Percentiles rank a stretch among this genome's conserved stretches.
Evolutionary conservation across 257 asterid species (phyloP).

Genomic region (Nicotiana tomentosiformis): DNA sequence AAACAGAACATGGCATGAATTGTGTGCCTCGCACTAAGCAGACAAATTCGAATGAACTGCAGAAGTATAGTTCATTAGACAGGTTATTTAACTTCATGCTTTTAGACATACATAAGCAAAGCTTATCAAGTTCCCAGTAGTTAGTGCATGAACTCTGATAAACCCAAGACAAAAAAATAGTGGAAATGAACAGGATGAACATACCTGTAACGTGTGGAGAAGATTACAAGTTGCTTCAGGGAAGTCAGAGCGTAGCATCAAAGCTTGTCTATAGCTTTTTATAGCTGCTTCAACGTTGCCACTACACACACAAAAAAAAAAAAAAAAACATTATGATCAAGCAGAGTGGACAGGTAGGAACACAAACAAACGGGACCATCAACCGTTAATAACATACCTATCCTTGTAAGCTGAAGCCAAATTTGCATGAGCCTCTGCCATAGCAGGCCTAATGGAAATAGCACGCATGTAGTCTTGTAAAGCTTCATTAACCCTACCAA

Average conservation of each 20-base stretch:
- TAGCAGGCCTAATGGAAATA: constrained; percentile 72
- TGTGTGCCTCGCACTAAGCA: neutral
- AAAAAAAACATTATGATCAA: constrained; percentile 9
- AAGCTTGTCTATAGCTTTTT: constrained; percentile 88
- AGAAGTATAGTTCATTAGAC: neutral
- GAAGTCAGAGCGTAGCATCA: constrained; percentile 83
- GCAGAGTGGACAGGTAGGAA: neutral
- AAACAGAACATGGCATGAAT: neutral
- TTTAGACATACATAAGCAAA: neutral
- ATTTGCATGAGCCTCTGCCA: constrained; percentile 99
- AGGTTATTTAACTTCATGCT: neutral
- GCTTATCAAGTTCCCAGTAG: constrained; percentile 76
- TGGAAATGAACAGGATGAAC: neutral
- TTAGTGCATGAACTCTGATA: constrained; percentile 25
- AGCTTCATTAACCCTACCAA: constrained; percentile 94
- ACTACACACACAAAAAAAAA: constrained; percentile 27
- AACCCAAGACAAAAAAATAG: neutral
- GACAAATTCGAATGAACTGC: neutral
- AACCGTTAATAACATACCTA: constrained; percentile 38
- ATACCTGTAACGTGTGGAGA: constrained; percentile 94
- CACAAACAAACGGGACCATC: neutral
- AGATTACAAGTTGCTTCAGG: constrained; percentile 99
- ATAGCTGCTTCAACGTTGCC: constrained; percentile 90
- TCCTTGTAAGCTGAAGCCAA: constrained; percentile 98
- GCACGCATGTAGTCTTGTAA: constrained; percentile 88